Base-by-base conservation (phyloP, 345 rosid species). In the Draba incana region DNA sequence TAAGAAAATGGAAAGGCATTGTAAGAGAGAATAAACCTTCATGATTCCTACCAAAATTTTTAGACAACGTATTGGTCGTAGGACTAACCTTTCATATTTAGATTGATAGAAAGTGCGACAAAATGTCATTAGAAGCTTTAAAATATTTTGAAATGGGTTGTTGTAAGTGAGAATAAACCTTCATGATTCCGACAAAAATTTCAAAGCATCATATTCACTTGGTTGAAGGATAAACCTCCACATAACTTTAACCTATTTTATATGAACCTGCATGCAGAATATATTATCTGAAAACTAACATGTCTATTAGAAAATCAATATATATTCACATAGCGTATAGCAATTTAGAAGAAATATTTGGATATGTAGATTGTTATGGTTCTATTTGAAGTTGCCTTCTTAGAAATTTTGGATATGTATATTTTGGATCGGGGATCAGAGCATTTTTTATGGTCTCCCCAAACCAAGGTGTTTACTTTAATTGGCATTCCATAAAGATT, bases 1-100 rank as follows among this genome's bases (percentile, higher is more conserved):
- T 66, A 50, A 71, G 33, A 61, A 53, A 71, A 46, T 20, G 27
- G 12, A 71, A 71, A 71, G 44, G 64, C 37, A 47, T 44, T 11
- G 3, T 45, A 38, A 60, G 13, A 47, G 57, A 60, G 78, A 61
- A 66, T 73, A 73, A 66, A 58, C 72, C 72, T 65, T 72, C 54
- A 37, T 50, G 54, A 72, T 72, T 35, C 77, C 66, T 57, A 64
- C 62, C 28, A 57, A 57, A 48, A 4, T 6, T 7, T 11, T 10
- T 49, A 13, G 53, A 48, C 23, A 64, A 56, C 43, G 14, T 56
- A 72, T 56, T 47, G 51, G 44, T 43, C 12, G 24, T 42, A 43
- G 25, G 67, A 61, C 14, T 57, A 47, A 55, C 3, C 57, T 71
- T 71, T 71, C 44, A 23, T 49, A 49, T 35, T 49, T 61, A 16